These are phyloP conservation scores for Parietichytrium sp. DNA, from an alignment of 108 stramenopile genomes.

Conservation along the genomic window DNA sequence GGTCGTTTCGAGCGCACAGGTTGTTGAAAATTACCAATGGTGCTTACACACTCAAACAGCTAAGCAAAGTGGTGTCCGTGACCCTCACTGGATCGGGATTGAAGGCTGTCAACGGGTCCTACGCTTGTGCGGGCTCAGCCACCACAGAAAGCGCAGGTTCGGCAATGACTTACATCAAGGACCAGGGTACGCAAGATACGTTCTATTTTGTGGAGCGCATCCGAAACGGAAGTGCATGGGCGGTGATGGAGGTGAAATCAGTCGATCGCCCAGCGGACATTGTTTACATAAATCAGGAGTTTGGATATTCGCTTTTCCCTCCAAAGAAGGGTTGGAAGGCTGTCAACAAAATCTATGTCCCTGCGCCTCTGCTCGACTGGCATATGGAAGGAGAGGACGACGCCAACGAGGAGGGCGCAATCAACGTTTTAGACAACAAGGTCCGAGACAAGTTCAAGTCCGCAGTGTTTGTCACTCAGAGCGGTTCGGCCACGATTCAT, in stretches of 20 bases:
- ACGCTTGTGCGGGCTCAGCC: neutral
- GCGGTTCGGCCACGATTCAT: neutral
- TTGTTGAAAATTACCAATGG: neutral
- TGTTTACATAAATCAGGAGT: neutral
- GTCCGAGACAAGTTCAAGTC: conserved; percentile 6
- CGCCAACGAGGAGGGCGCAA: neutral
- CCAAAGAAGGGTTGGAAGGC: conserved; percentile 22
- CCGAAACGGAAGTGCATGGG: neutral
- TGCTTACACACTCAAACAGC: conserved; percentile 29
- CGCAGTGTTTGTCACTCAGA: neutral
- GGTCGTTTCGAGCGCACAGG: neutral
- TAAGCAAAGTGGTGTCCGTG: neutral
- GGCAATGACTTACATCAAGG: neutral
- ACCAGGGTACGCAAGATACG: neutral
- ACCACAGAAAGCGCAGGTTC: neutral
- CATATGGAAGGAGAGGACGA: neutral
- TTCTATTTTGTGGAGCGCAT: conserved; percentile 5
- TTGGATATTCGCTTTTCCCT: conserved; percentile 10
- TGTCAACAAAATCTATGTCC: neutral
- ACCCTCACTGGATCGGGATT: neutral
- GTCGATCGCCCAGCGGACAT: neutral
- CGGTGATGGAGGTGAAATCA: neutral
- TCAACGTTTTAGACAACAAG: neutral
- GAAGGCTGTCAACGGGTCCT: neutral
- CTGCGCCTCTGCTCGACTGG: neutral